These are phyloP conservation scores for Rosa persica DNA, from an alignment of 306 rosid species.

Conservation along the genomic window DNA sequence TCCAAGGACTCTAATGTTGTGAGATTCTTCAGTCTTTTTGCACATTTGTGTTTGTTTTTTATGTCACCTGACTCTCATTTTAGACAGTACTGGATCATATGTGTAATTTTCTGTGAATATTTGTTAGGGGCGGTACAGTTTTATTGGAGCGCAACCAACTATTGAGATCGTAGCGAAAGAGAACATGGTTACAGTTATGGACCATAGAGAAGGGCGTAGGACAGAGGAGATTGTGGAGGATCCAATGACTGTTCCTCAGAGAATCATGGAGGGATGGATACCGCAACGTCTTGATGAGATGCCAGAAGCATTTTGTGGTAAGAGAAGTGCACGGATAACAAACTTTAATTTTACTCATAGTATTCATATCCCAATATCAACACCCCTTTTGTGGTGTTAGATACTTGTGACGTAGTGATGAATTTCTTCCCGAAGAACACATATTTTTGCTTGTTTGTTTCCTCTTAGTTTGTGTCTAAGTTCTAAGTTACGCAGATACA, in stretches of 20 bases:
- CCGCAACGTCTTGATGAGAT: conserved; percentile 87
- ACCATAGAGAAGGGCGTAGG: conserved; percentile 67
- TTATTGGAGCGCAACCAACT: conserved; percentile 88
- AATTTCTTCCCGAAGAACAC: background rate
- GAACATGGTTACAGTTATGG: conserved; percentile 81
- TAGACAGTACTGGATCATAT: conserved; percentile 4
- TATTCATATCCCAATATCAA: background rate
- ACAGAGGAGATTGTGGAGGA: conserved; percentile 73
- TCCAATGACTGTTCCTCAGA: conserved; percentile 76
- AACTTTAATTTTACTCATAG: background rate
- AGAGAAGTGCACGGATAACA: conserved; percentile 12
- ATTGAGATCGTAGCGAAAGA: conserved; percentile 93
- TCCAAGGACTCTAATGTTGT: conserved; percentile 59
- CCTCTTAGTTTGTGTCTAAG: no score
- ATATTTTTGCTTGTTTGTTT: background rate
- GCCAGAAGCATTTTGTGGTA: conserved; percentile 97
- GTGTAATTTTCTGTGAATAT: background rate
- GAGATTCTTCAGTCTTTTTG: conserved; percentile 22
- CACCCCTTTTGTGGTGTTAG: background rate
- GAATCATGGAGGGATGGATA: conserved; percentile 75
- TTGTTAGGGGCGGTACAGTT: conserved; percentile 82
- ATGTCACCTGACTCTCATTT: background rate
- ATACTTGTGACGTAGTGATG: background rate
- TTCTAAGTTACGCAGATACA: background rate
- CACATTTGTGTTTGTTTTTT: background rate